Conservation (phyloP, 495 filamentous ascomycete genomes). For the Chaetomium cochliodes region DNA sequence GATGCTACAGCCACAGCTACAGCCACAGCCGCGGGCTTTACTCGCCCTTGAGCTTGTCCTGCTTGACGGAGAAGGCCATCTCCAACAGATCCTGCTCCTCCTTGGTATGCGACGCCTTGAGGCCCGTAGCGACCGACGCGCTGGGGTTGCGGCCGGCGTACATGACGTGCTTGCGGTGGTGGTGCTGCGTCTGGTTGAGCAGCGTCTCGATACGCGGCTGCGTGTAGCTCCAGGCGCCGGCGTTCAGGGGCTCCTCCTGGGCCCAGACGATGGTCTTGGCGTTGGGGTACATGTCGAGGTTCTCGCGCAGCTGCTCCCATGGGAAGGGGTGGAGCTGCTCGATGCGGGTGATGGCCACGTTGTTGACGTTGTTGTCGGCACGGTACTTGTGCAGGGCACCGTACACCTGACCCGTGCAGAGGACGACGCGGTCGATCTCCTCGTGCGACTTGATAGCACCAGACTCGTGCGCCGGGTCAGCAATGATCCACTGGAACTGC, state of each 20-base stretch:
- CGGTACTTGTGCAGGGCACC: conserved; percentile 88
- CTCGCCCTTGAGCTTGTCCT: conserved; percentile 72
- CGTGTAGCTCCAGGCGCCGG: conserved; percentile 89
- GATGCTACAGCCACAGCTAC: not conserved
- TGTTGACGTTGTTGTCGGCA: conserved; percentile 73
- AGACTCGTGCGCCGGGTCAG: conserved; percentile 75
- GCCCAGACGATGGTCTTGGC: conserved; percentile 94
- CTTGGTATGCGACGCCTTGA: conserved; percentile 85
- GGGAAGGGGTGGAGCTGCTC: conserved; percentile 99
- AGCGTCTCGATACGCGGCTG: conserved; percentile 96
- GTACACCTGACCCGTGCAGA: conserved; percentile 95
- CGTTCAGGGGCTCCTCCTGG: conserved; percentile 97
- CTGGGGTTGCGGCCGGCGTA: conserved; percentile 91
- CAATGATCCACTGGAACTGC: conserved; percentile 95
- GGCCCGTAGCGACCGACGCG: conserved; percentile 86
- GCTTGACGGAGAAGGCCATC: conserved; percentile 60
- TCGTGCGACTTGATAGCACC: conserved; percentile 71
- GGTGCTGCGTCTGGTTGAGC: conserved; percentile 84
- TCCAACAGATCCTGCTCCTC: conserved; percentile 90
- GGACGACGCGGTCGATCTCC: conserved; percentile 88
- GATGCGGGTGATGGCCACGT: conserved; percentile 89
- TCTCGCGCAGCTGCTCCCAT: conserved; percentile 92
- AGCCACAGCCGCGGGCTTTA: conserved; percentile 32
- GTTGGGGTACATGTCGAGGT: conserved; percentile 93
- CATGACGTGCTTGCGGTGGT: conserved; percentile 91